Evolutionary conservation across 208 protist species (phyloP).

Genomic region (Acanthamoeba castellanii): DNA sequence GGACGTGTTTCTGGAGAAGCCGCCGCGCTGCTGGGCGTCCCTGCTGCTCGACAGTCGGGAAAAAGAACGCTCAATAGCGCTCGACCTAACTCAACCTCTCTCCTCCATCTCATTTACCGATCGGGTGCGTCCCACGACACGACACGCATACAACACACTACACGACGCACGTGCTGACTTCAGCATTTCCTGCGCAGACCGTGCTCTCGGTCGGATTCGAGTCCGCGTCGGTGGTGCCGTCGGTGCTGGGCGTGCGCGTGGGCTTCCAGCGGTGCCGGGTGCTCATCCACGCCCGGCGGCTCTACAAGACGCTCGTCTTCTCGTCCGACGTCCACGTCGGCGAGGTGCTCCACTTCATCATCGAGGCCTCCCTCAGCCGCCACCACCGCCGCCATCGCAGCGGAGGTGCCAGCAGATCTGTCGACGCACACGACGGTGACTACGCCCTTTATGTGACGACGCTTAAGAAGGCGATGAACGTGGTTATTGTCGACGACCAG

Average conservation of each 20-base stretch:
- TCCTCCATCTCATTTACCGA: background rate
- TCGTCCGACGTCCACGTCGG: background rate
- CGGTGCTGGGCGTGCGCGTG: background rate
- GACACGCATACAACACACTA: background rate
- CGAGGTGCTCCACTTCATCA: background rate
- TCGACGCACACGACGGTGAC: too few species aligned
- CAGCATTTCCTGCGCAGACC: background rate
- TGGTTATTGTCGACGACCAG: background rate
- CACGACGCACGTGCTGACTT: background rate
- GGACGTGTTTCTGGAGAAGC: background rate
- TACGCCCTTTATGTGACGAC: background rate
- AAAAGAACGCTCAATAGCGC: background rate
- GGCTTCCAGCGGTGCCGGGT: background rate
- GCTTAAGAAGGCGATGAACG: background rate
- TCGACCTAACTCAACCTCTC: background rate
- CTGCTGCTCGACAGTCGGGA: background rate
- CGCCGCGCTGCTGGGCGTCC: background rate
- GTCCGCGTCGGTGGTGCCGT: background rate
- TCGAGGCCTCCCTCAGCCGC: background rate
- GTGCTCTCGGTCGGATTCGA: background rate
- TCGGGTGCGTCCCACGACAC: background rate
- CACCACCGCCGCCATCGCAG: background rate
- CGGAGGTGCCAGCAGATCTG: background rate
- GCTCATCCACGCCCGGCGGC: background rate
- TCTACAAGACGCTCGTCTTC: conserved; percentile 25